These are phyloP conservation scores for Platismatia glauca DNA, from an alignment of 495 filamentous ascomycete species.

Conservation along the genomic window DNA sequence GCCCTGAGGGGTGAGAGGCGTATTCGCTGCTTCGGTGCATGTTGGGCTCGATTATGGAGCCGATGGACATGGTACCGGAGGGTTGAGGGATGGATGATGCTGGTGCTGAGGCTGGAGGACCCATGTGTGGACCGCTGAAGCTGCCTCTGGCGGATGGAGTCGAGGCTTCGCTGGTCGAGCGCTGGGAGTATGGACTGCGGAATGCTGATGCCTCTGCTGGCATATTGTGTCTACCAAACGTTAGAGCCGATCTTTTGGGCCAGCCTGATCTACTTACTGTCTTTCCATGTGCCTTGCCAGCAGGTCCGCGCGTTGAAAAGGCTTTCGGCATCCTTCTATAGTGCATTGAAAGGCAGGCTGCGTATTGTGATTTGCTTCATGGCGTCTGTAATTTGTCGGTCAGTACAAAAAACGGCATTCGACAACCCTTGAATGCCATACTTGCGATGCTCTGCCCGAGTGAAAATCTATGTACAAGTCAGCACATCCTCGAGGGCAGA, in stretches of 20 bases:
- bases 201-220: constrained; percentile 16
- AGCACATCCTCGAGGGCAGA: constrained; percentile 18
- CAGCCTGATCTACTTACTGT: constrained; percentile 50
- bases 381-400: constrained; percentile 48
- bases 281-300: constrained; percentile 70
- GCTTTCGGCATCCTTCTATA: constrained; percentile 59
- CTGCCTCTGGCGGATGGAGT: constrained; percentile 17
- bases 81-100: constrained; percentile 27
- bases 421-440: constrained; percentile 28
- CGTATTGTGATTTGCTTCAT: constrained; percentile 76
- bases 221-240: constrained; percentile 22
- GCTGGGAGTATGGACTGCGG: constrained; percentile 14
- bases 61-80: constrained; percentile 39
- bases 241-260: background rate
- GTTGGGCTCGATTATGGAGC: constrained; percentile 35
- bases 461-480: constrained; percentile 52
- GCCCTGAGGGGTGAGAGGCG: constrained; percentile 14
- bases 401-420: background rate
- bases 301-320: constrained; percentile 74
- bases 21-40: constrained; percentile 27
- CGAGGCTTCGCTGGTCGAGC: constrained; percentile 22
- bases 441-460: constrained; percentile 79
- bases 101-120: constrained; percentile 17
- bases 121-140: constrained; percentile 13
- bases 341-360: constrained; percentile 59